Percentiles rank a stretch among this genome's conserved stretches.
Conservation (phyloP, 192 early-diverging fungal species). For the Coemansia sp. region DNA sequence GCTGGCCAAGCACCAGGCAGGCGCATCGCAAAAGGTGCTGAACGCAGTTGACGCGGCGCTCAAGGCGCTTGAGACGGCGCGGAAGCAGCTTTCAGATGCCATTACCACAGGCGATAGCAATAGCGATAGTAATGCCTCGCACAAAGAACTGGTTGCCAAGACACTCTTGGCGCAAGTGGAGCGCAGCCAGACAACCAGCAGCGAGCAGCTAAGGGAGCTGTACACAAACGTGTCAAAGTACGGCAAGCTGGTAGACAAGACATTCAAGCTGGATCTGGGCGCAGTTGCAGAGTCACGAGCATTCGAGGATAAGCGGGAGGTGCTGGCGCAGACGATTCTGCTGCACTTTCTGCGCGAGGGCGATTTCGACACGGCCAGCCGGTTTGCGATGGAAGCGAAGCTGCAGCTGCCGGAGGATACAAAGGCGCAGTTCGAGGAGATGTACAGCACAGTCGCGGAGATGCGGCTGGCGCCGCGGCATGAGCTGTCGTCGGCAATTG, state of each 20-base stretch:
- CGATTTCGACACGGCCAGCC: conserved; percentile 77
- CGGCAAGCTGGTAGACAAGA: conserved; percentile 75
- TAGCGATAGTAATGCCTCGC: conserved; percentile 7
- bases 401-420: conserved; percentile 52
- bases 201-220: conserved; percentile 66
- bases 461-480: conserved; percentile 50
- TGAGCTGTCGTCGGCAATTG: conserved; percentile 65
- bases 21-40: conserved; percentile 50
- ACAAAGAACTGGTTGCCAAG: neutral
- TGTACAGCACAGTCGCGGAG: conserved; percentile 74
- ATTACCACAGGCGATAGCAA: neutral
- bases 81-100: too few relatives aligned
- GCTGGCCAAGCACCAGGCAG: conserved; percentile 64
- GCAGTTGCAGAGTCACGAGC: conserved; percentile 67
- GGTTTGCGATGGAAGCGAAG: conserved; percentile 48
- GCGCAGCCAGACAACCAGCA: conserved; percentile 20
- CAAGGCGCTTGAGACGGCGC: too few relatives aligned
- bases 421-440: conserved; percentile 72
- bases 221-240: conserved; percentile 64
- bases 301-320: conserved; percentile 68
- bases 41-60: conserved; percentile 2
- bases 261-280: conserved; percentile 70
- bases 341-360: conserved; percentile 86
- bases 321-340: conserved; percentile 66
- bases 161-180: conserved; percentile 36